A percentile compares a stretch with the other conserved stretches of the same genome.
Evolutionary conservation across 208 protist genomes (phyloP).

Genomic region (Wallacemonas sp.): DNA sequence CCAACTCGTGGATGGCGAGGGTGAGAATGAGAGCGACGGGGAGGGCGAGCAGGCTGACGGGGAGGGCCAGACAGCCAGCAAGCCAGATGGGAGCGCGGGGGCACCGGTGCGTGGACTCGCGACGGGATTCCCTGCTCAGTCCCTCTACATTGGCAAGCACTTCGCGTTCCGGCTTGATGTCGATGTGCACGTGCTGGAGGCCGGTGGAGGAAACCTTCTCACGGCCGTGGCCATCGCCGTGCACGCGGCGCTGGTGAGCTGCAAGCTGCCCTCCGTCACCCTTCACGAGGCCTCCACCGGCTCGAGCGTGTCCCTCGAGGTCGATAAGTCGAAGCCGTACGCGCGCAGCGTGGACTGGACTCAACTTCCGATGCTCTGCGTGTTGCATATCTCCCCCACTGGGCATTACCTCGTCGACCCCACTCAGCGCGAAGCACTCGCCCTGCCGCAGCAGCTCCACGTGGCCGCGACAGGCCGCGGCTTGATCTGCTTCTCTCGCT

Average conservation of each 20-base stretch:
- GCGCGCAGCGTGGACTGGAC: conserved; percentile 50
- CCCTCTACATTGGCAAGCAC: conserved; percentile 75
- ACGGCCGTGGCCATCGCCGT: conserved; percentile 56
- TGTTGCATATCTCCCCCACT: conserved; percentile 65
- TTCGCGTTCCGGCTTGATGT: conserved; percentile 81
- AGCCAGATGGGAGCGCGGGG: neutral
- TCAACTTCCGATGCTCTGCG: conserved; percentile 55
- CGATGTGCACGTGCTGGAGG: conserved; percentile 77
- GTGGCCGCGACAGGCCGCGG: conserved; percentile 55
- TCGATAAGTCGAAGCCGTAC: conserved; percentile 67
- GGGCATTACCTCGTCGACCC: conserved; percentile 83
- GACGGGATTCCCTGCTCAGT: conserved; percentile 50
- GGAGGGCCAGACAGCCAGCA: neutral
- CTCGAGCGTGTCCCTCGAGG: conserved; percentile 59
- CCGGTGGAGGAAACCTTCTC: conserved; percentile 59
- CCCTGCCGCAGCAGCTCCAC: conserved; percentile 76
- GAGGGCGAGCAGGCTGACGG: conserved; percentile 8
- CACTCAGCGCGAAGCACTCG: conserved; percentile 67
- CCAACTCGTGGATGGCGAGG: conserved; percentile 30
- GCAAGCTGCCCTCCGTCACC: conserved; percentile 59
- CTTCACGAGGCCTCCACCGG: conserved; percentile 55
- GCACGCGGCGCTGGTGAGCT: conserved; percentile 53
- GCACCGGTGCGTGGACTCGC: neutral
- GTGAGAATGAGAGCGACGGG: neutral
- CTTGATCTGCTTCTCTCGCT: conserved; percentile 55